A percentile compares a stretch with the other conserved stretches of the same genome.
Evolutionary conservation across 805 yeast genomes (phyloP).

Genomic region (Lipomyces japonicus): DNA sequence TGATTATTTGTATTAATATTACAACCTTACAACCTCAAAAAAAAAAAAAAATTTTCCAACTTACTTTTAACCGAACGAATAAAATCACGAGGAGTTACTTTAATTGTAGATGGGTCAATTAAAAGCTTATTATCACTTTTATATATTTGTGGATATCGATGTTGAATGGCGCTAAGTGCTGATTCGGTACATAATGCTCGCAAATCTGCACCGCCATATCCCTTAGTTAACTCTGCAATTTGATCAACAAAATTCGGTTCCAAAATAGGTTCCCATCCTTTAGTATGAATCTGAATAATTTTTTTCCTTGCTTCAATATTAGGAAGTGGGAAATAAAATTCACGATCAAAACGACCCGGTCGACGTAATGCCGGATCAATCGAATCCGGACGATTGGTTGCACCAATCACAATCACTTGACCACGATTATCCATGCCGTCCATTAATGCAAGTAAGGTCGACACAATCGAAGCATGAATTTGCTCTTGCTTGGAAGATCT

Average conservation of each 20-base stretch:
- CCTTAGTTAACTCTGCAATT: slow-evolving; percentile 79
- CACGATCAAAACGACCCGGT: slow-evolving; percentile 96
- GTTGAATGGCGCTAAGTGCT: slow-evolving; percentile 84
- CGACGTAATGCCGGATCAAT: slow-evolving; percentile 97
- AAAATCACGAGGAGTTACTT: slow-evolving; percentile 77
- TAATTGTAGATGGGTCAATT: slow-evolving; percentile 67
- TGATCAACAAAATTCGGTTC: slow-evolving; percentile 54
- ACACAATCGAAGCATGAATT: slow-evolving; percentile 94
- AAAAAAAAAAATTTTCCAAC: background rate
- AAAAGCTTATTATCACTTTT: slow-evolving; percentile 64
- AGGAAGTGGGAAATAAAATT: slow-evolving; percentile 93
- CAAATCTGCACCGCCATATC: slow-evolving; percentile 97
- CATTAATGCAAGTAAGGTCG: slow-evolving; percentile 91
- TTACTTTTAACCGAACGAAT: slow-evolving; percentile 68
- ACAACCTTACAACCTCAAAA: background rate
- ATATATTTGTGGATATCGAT: slow-evolving; percentile 92
- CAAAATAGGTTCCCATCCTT: slow-evolving; percentile 79
- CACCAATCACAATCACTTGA: slow-evolving; percentile 96
- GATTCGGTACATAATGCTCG: slow-evolving; percentile 94
- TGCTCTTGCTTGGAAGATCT: slow-evolving; percentile 97
- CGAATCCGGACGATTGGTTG: slow-evolving; percentile 95
- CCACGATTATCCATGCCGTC: slow-evolving; percentile 99
- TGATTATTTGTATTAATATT: no score
- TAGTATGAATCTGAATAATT: slow-evolving; percentile 80
- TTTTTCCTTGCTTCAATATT: slow-evolving; percentile 72